Evolutionary conservation across 192 early-diverging fungal species (phyloP).

Genomic region (Powellomyces hirtus): DNA sequence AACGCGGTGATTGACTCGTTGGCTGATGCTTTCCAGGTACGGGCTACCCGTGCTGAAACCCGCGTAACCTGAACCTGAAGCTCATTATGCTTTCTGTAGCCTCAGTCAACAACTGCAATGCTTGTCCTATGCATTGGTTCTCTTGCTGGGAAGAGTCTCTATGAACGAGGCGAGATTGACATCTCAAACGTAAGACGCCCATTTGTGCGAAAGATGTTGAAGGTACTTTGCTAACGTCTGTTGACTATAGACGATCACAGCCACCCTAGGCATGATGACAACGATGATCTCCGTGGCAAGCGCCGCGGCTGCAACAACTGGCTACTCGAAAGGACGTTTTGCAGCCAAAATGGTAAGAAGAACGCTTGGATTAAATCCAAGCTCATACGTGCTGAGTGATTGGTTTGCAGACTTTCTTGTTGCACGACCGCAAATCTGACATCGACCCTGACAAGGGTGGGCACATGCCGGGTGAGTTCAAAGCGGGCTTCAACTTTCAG

Average conservation of each 20-base stretch:
- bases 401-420: conserved; percentile 10
- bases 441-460: conserved; percentile 20
- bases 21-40: not conserved
- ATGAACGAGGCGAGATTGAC: not conserved
- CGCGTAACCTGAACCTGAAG: too few relatives aligned
- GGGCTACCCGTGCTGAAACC: too few relatives aligned
- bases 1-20: conserved; percentile 56
- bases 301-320: not conserved
- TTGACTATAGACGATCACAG: conserved; percentile 6
- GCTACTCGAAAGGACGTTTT: conserved; percentile 4
- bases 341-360: too few relatives aligned
- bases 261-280: conserved; percentile 17
- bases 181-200: not conserved
- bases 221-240: too few relatives aligned
- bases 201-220: too few relatives aligned
- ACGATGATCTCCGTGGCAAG: conserved; percentile 22
- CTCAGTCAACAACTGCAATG: too few relatives aligned
- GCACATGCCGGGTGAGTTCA: not conserved
- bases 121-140: conserved; percentile 9
- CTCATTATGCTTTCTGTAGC: too few relatives aligned
- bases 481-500: not conserved
- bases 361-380: too few relatives aligned
- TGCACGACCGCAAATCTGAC: conserved; percentile 2
- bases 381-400: too few relatives aligned
- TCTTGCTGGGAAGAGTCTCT: conserved; percentile 6